These are phyloP conservation scores for Colletotrichum coccodes DNA, from an alignment of 2,329 filamentous ascomycete genomes.

Conservation along the genomic window DNA sequence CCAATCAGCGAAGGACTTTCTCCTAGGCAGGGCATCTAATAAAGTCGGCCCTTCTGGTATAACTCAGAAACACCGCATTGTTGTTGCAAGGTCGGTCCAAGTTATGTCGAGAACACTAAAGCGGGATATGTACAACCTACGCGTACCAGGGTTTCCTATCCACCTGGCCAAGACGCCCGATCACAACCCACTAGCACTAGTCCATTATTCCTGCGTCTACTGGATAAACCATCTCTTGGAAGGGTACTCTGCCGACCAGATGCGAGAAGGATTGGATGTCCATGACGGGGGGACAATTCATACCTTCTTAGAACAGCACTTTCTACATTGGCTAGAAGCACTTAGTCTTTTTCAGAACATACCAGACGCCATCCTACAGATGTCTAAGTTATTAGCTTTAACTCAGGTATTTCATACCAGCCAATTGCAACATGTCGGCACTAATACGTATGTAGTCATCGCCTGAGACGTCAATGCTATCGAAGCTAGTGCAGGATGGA, in stretches of 20 bases:
- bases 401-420: no score
- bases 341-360: background rate
- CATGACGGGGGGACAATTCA: background rate
- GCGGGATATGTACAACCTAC: background rate
- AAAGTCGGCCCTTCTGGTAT: background rate
- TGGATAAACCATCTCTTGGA: background rate
- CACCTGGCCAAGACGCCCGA: background rate
- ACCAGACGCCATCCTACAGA: background rate
- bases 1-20: background rate
- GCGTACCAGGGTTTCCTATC: background rate
- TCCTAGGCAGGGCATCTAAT: background rate
- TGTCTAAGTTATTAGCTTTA: background rate
- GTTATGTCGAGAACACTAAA: background rate
- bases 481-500: background rate
- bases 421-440: no score
- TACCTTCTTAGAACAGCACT: background rate
- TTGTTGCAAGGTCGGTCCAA: background rate
- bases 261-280: background rate
- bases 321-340: background rate
- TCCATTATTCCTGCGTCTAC: background rate
- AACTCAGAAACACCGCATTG: background rate
- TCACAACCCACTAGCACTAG: background rate
- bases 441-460: background rate
- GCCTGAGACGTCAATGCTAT: background rate
- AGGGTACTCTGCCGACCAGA: background rate